Evolutionary conservation across 768 basidiomycete genomes (phyloP), one percentile per base, ranked within the genome.

Genomic region (Macrolepiota dolichaula): DNA sequence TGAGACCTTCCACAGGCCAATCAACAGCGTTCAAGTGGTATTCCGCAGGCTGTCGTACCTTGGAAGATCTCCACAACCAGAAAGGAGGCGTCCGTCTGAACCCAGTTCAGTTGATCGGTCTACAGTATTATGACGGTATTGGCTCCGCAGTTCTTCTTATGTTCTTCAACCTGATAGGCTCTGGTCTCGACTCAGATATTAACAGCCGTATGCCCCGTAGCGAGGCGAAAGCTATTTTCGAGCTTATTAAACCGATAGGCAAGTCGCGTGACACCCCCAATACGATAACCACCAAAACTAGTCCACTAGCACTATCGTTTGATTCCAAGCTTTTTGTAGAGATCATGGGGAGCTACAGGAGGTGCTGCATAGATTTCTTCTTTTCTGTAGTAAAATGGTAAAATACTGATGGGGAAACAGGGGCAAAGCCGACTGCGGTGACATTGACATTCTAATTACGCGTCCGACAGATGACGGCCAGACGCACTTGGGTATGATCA

Each of bases 261-360:
- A 66, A 51, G 75, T 46, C 22, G 46, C 32, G 44, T 53, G 19
- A 47, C 22, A 22, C 11, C 36, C 44, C 53, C 25, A 10, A 7
- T 29, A 15, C 38, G 38, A n/a, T 22, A 27, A 49, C n/a, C 15
- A 27, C 42, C 49, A 13, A 55, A 42, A 24, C 55, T 32, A 38
- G 38, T 24, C 10, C 47, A 52, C 4, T 63, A 93, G 94, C 92
- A 2, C 78, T 90, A 10, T 73, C 72, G 1, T 79, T 96, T 35
- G 94, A 96, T 67, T 74, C 83, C 4, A 82, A 83, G 55, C 69
- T 96, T 25, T 86, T 83, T 67, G 73, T 97, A 10, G 87, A 94
- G 53, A 88, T 96, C 51, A 96, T 96, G 95, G 96, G 95, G 1
- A 94, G 92, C 64, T 98, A 88, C 71, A 76, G 95, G 66, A 80